phyloP scores from a whole-genome alignment of 306 rosid species.

The Cucurbita argyrosperma region DNA sequence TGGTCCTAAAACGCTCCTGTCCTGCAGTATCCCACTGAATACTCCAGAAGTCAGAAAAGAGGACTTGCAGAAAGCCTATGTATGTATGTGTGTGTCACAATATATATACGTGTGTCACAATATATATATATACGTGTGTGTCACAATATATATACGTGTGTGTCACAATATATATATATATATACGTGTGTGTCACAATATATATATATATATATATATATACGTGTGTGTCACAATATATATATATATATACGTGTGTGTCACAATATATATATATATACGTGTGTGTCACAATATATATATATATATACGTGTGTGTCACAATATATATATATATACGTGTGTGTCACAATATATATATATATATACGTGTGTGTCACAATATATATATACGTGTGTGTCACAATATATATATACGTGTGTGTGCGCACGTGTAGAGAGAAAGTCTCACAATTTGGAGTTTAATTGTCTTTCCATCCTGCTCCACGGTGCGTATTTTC shows the following conservation, averaged over 20 bases:
- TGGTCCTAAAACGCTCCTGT: constrained; percentile 47
- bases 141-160: neutral
- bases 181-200: no score
- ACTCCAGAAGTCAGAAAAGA: neutral
- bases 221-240: no score
- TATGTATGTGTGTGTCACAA: neutral
- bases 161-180: no score
- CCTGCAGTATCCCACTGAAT: constrained; percentile 45
- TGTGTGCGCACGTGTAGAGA: neutral
- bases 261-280: no score
- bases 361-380: neutral
- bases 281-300: neutral
- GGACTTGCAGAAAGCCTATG: neutral
- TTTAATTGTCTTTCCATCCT: constrained; percentile 40
- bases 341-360: no score
- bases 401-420: no score
- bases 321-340: no score
- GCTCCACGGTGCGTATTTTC: constrained; percentile 51
- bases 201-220: no score
- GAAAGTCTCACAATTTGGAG: constrained; percentile 33
- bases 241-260: neutral
- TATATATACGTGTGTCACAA: no score
- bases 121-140: neutral
- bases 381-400: neutral
- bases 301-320: neutral